A percentile compares a stretch with the other conserved stretches of the same genome.
These are phyloP conservation scores for Fusarium torreyae DNA, from an alignment of 2,329 filamentous ascomycete species.

Conservation along the genomic window DNA sequence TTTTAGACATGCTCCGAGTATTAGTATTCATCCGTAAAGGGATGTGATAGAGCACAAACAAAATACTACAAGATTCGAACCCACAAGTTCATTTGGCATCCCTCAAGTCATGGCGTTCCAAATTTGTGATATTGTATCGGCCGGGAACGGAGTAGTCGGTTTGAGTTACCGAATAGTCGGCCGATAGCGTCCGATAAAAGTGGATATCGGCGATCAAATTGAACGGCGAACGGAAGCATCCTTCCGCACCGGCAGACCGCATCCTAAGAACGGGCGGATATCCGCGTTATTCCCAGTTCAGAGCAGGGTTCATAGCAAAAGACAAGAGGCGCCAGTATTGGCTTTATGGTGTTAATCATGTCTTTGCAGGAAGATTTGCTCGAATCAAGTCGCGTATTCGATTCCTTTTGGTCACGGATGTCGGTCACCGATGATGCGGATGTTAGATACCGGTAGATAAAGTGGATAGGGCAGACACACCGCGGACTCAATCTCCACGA, in stretches of 20 bases:
- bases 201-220: conserved; percentile 22
- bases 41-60: conserved; percentile 8
- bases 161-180: conserved; percentile 13
- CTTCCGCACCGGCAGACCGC: conserved; percentile 28
- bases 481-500: neutral
- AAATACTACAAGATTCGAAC: neutral
- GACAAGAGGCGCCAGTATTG: neutral
- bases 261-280: conserved; percentile 2
- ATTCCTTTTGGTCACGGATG: conserved; percentile 7
- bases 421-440: neutral
- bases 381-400: neutral
- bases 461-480: conserved; percentile 23
- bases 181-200: conserved; percentile 20
- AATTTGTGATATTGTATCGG: conserved; percentile 1
- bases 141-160: neutral
- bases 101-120: neutral
- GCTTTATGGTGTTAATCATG: neutral
- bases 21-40: conserved; percentile 22
- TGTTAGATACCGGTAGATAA: neutral
- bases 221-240: conserved; percentile 32
- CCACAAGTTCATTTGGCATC: neutral
- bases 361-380: neutral
- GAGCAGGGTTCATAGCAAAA: neutral
- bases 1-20: conserved; percentile 8
- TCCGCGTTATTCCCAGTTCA: neutral